Conservation (phyloP, 192 early-diverging fungal genomes). For the Spinellus fusiger region DNA sequence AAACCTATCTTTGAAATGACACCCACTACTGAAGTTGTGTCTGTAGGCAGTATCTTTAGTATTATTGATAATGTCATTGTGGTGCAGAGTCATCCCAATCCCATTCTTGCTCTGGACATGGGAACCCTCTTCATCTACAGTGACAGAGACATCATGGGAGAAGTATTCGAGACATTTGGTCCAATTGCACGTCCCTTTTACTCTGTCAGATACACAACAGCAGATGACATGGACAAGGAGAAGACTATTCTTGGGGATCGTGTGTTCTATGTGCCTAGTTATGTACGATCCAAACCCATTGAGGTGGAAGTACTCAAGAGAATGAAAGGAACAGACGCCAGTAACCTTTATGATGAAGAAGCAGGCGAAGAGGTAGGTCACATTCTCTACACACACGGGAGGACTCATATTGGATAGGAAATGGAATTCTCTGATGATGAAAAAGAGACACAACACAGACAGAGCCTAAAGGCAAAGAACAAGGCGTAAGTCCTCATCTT, state of each 20-base stretch:
- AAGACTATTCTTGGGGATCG: constrained; percentile 35
- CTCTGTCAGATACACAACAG: constrained; percentile 65
- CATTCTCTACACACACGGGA: background rate
- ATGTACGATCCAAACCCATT: constrained; percentile 53
- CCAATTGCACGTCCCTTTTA: constrained; percentile 81
- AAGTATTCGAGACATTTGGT: constrained; percentile 90
- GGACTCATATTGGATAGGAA: constrained; percentile 37
- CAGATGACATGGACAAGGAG: constrained; percentile 51
- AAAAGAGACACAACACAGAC: constrained; percentile 59
- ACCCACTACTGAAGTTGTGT: constrained; percentile 38
- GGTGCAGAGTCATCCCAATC: constrained; percentile 47
- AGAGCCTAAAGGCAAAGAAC: constrained; percentile 39
- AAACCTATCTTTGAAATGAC: constrained; percentile 42
- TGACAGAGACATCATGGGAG: constrained; percentile 58
- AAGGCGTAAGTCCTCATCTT: constrained; percentile 22
- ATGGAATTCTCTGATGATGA: constrained; percentile 97
- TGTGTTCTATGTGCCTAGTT: constrained; percentile 61
- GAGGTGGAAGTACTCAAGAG: constrained; percentile 55
- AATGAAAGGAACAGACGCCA: constrained; percentile 86
- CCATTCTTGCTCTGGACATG: constrained; percentile 61
- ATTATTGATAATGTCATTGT: constrained; percentile 72
- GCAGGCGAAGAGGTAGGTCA: constrained; percentile 53
- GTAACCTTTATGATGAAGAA: constrained; percentile 92
- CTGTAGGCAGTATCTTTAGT: constrained; percentile 61
- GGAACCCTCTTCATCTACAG: constrained; percentile 67